A percentile compares a stretch with the other conserved stretches of the same genome.
Evolutionary conservation across 2,329 filamentous ascomycete genomes (phyloP).

Genomic region (Cladobotryum mycophilum): DNA sequence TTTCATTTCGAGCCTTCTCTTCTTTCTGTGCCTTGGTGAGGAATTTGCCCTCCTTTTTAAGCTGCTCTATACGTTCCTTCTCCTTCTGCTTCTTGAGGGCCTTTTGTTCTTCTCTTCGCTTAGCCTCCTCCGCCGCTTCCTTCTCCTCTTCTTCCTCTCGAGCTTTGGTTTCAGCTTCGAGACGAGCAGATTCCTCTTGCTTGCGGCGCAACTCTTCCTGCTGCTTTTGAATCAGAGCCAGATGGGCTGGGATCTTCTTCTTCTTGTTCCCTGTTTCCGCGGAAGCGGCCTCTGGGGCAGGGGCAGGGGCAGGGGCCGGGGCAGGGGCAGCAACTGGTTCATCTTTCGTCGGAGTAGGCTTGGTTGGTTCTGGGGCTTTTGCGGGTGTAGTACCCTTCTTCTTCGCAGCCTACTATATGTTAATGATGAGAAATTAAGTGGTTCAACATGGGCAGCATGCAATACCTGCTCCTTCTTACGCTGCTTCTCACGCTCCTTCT

Average conservation of each 20-base stretch:
- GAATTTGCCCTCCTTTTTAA: conserved; percentile 83
- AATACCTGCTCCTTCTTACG: conserved; percentile 92
- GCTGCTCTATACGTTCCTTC: conserved; percentile 77
- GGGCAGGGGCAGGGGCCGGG: conserved; percentile 38
- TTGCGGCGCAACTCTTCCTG: conserved; percentile 67
- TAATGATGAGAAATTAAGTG: not conserved
- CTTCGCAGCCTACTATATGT: conserved; percentile 57
- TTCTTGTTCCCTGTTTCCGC: conserved; percentile 59
- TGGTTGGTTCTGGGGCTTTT: conserved; percentile 23
- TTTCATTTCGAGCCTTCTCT: conserved; percentile 70
- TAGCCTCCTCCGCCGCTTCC: conserved; percentile 58
- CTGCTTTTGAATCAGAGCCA: conserved; percentile 71
- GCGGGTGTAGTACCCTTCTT: conserved; percentile 57
- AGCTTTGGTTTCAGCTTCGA: conserved; percentile 57
- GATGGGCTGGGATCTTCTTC: conserved; percentile 79
- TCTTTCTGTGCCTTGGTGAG: conserved; percentile 81
- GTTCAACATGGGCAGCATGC: conserved; percentile 2
- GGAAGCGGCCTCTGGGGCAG: conserved; percentile 28
- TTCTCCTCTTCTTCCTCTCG: conserved; percentile 61
- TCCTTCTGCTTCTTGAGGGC: conserved; percentile 78
- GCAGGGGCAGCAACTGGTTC: conserved; percentile 49
- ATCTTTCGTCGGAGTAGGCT: conserved; percentile 36
- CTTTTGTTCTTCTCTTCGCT: conserved; percentile 65
- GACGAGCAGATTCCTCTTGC: conserved; percentile 60
- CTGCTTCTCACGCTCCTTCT: conserved; percentile 98